These are phyloP conservation scores for Cordyceps farinosa DNA, from an alignment of 2,329 filamentous ascomycete species.

Conservation along the genomic window DNA sequence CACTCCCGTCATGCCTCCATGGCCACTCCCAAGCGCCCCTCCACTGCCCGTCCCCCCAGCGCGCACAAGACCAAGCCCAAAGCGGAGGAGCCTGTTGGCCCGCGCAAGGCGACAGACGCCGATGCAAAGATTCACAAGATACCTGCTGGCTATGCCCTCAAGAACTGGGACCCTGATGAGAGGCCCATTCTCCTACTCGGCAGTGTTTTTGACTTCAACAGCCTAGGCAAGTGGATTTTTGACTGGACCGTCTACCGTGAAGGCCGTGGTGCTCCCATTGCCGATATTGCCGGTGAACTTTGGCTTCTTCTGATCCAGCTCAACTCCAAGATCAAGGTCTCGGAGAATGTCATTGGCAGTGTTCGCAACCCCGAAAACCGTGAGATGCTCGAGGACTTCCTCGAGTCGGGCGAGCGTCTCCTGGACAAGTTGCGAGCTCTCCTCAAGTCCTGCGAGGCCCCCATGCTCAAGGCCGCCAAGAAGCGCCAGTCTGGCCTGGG, in stretches of 20 bases:
- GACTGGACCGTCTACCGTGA: constrained; percentile 97
- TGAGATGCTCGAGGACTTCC: constrained; percentile 85
- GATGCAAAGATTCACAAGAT: constrained; percentile 68
- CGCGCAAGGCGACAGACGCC: constrained; percentile 52
- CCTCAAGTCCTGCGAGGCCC: constrained; percentile 86
- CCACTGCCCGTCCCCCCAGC: constrained; percentile 48
- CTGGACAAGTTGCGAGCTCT: constrained; percentile 81
- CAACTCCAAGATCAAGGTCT: constrained; percentile 87
- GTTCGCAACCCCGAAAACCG: constrained; percentile 70
- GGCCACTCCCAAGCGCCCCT: constrained; percentile 48
- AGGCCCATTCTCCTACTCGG: constrained; percentile 91
- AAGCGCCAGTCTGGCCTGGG: constrained; percentile 67
- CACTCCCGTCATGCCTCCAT: constrained; percentile 48
- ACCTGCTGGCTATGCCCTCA: constrained; percentile 85
- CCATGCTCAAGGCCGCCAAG: constrained; percentile 90
- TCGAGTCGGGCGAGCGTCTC: constrained; percentile 81
- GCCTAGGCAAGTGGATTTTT: constrained; percentile 97
- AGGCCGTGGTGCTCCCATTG: constrained; percentile 75
- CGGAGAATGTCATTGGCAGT: constrained; percentile 70
- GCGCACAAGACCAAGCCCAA: constrained; percentile 37
- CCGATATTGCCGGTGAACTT: constrained; percentile 88
- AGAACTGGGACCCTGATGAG: constrained; percentile 97
- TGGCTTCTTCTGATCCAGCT: constrained; percentile 95
- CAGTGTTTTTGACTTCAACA: constrained; percentile 96
- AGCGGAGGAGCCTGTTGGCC: constrained; percentile 29